Percentiles rank a stretch among this genome's conserved stretches.
Conservation (phyloP, 2,329 filamentous ascomycete genomes). For the Colletotrichum sp. region DNA sequence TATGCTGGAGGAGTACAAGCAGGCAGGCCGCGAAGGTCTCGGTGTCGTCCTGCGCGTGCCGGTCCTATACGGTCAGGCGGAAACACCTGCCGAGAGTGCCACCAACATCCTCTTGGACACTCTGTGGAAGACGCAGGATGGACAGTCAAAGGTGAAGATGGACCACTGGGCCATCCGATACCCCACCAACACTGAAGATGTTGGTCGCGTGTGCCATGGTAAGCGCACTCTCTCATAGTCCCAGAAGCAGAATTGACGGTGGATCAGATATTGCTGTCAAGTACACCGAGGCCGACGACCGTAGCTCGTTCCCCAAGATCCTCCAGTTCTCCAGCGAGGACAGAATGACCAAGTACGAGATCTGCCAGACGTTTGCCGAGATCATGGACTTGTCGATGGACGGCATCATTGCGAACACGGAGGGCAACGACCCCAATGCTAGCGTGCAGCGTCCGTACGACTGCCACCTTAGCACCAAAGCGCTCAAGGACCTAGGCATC, state of each 20-base stretch:
- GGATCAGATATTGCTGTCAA: conserved; percentile 71
- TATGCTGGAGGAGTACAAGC: conserved; percentile 65
- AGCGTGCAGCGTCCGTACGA: conserved; percentile 83
- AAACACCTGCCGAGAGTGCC: conserved; percentile 76
- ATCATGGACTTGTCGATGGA: conserved; percentile 78
- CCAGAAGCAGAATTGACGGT: conserved; percentile 6
- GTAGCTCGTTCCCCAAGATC: conserved; percentile 65
- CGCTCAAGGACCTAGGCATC: conserved; percentile 75
- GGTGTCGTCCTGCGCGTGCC: conserved; percentile 81
- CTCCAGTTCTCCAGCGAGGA: conserved; percentile 91
- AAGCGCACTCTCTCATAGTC: conserved; percentile 26
- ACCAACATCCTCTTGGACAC: conserved; percentile 81
- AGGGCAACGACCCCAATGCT: conserved; percentile 74
- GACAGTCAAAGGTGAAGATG: conserved; percentile 70
- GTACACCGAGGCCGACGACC: conserved; percentile 60
- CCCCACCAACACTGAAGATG: conserved; percentile 88
- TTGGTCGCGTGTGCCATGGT: conserved; percentile 77
- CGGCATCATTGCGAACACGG: conserved; percentile 70
- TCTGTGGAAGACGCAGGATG: conserved; percentile 75
- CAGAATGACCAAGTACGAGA: conserved; percentile 87
- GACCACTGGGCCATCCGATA: conserved; percentile 87
- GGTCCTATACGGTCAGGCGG: conserved; percentile 80
- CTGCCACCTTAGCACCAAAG: conserved; percentile 82
- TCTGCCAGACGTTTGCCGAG: conserved; percentile 77
- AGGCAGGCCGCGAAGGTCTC: conserved; percentile 53